Conservation (phyloP, 2,329 filamentous ascomycete genomes). For the Talaromyces atroroseus region DNA sequence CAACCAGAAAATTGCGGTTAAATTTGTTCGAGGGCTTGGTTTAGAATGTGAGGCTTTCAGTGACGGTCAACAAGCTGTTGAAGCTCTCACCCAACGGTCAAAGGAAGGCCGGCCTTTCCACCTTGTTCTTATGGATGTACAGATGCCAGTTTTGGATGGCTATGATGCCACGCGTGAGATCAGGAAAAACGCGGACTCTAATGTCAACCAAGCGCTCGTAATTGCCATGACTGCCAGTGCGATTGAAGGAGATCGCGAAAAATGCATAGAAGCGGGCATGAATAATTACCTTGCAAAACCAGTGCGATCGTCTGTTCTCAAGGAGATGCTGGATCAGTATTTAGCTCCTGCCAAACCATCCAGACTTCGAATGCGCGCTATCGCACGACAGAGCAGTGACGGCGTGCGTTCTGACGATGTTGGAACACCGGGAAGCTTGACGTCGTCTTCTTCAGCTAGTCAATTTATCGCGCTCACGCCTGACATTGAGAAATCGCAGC, state of each 20-base stretch:
- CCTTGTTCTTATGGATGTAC: slow-evolving; percentile 89
- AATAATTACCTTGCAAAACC: slow-evolving; percentile 96
- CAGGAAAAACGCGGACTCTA: slow-evolving; percentile 67
- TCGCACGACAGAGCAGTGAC: slow-evolving; percentile 25
- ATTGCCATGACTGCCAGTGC: slow-evolving; percentile 97
- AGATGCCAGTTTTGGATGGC: slow-evolving; percentile 90
- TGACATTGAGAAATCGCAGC: slow-evolving; percentile 6
- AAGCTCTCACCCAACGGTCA: slow-evolving; percentile 71
- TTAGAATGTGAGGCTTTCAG: slow-evolving; percentile 85
- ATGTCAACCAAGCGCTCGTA: slow-evolving; percentile 76
- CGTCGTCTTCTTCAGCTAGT: slow-evolving; percentile 24
- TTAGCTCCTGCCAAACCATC: slow-evolving; percentile 47
- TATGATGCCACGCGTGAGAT: slow-evolving; percentile 86
- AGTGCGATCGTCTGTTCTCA: slow-evolving; percentile 81
- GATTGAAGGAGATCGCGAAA: slow-evolving; percentile 90
- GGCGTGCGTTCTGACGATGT: slow-evolving; percentile 21
- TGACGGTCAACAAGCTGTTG: slow-evolving; percentile 81
- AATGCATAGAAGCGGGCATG: slow-evolving; percentile 94
- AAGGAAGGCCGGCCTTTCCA: slow-evolving; percentile 73
- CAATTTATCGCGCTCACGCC: slow-evolving; percentile 13
- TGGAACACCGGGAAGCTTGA: slow-evolving; percentile 22
- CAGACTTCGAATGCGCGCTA: slow-evolving; percentile 24
- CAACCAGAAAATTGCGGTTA: slow-evolving; percentile 89
- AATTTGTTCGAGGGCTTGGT: slow-evolving; percentile 79
- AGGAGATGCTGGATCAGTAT: slow-evolving; percentile 71